phyloP scores from a whole-genome alignment of 2,329 filamentous ascomycete genomes.

The Ceratocystis alfenasii region DNA sequence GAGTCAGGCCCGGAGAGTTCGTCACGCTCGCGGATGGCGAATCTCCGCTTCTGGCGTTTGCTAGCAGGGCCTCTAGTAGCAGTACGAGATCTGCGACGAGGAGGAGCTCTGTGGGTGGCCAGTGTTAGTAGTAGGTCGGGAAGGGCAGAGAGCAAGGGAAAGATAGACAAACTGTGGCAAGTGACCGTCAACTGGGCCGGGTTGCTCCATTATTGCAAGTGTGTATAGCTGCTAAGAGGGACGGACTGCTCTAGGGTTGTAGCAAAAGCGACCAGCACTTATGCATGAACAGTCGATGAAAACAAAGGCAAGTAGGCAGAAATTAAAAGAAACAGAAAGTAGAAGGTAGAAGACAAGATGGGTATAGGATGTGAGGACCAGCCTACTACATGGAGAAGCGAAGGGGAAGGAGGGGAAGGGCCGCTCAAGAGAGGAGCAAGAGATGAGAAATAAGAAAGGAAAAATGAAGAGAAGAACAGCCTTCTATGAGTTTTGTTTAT shows the following conservation, averaged over 20 bases:
- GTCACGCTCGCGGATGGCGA: background rate
- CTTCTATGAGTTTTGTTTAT: background rate
- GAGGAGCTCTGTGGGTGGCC: slow-evolving; percentile 1
- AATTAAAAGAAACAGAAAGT: background rate
- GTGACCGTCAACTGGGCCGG: slow-evolving; percentile 12
- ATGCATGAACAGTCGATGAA: background rate
- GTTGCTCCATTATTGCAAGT: background rate
- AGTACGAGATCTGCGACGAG: slow-evolving; percentile 1
- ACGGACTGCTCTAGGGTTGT: background rate
- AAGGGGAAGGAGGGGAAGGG: background rate
- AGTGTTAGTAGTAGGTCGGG: background rate
- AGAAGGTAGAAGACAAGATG: background rate
- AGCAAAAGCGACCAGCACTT: slow-evolving; percentile 21
- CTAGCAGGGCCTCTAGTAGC: background rate
- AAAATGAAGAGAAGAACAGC: background rate
- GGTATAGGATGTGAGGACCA: background rate
- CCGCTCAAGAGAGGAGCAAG: background rate
- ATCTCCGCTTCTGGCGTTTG: background rate
- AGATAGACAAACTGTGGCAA: slow-evolving; percentile 13
- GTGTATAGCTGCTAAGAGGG: no score
- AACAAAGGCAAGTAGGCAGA: background rate
- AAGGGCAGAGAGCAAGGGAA: background rate
- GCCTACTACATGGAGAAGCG: background rate
- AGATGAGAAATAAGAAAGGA: background rate
- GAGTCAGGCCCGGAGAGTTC: slow-evolving; percentile 8